Evolutionary conservation across 768 basidiomycete genomes (phyloP).

Genomic region (Plicaturopsis crispa): DNA sequence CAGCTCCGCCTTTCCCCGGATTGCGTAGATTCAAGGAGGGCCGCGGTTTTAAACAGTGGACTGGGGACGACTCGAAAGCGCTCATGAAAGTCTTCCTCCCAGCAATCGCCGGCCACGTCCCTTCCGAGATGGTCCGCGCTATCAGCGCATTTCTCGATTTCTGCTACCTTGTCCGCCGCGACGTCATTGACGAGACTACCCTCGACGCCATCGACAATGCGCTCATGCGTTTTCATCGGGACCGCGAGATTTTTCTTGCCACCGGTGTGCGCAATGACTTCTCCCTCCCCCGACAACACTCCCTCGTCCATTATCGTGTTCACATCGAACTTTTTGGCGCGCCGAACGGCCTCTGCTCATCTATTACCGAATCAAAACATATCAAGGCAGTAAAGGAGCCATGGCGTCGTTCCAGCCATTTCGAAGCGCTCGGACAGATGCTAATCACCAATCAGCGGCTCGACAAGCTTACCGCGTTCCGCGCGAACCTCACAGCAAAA

Average conservation of each 20-base stretch:
- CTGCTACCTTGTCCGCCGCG: slow-evolving; percentile 18
- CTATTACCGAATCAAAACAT: slow-evolving; percentile 26
- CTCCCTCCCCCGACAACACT: slow-evolving; percentile 24
- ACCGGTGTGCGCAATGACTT: slow-evolving; percentile 10
- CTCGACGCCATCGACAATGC: slow-evolving; percentile 12
- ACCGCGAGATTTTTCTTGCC: slow-evolving; percentile 12
- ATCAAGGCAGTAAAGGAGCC: slow-evolving; percentile 28
- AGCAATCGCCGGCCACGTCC: slow-evolving; percentile 20
- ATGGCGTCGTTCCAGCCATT: slow-evolving; percentile 18
- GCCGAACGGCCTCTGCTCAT: slow-evolving; percentile 27
- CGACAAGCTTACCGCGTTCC: slow-evolving; percentile 18
- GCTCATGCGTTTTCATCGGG: slow-evolving; percentile 13
- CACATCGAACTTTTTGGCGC: slow-evolving; percentile 20
- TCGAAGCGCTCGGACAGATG: slow-evolving; percentile 22
- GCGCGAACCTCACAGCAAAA: slow-evolving; percentile 10
- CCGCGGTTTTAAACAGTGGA: slow-evolving; percentile 28
- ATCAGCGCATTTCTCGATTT: slow-evolving; percentile 21
- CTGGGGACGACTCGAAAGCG: slow-evolving; percentile 27
- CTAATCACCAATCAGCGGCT: slow-evolving; percentile 20
- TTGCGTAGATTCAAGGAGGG: slow-evolving; percentile 23
- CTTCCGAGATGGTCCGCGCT: slow-evolving; percentile 14
- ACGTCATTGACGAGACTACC: slow-evolving; percentile 10
- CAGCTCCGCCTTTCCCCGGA: slow-evolving; percentile 16
- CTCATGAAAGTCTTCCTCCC: slow-evolving; percentile 29
- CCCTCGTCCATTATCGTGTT: slow-evolving; percentile 19